Conservation (phyloP, 345 rosid species). For the Punica granatum region DNA sequence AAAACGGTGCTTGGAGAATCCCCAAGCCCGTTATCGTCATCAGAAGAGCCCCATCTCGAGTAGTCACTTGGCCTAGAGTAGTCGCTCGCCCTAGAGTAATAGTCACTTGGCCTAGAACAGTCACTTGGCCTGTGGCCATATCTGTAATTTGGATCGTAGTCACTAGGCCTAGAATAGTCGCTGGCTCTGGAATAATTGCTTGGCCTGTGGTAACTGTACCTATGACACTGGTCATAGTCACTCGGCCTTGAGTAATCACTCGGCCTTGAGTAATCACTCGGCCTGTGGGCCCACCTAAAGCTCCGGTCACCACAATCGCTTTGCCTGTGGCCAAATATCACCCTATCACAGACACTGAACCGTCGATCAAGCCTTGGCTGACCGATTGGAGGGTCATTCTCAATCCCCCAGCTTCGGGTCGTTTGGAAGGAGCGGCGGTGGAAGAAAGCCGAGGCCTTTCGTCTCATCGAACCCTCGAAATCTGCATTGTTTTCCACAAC, state of each 20-base stretch:
- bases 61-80: conserved; percentile 88
- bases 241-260: conserved; percentile 57
- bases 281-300: conserved; percentile 12
- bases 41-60: conserved; percentile 90
- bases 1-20: conserved; percentile 85
- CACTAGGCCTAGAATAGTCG: conserved; percentile 36
- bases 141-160: conserved; percentile 15
- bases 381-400: conserved; percentile 56
- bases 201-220: conserved; percentile 51
- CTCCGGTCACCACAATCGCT: conserved; percentile 31
- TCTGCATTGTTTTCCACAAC: conserved; percentile 88
- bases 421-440: conserved; percentile 93
- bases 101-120: conserved; percentile 52
- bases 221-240: conserved; percentile 56
- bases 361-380: conserved; percentile 76
- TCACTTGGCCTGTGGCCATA: conserved; percentile 17
- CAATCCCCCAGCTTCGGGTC: conserved; percentile 74
- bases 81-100: conserved; percentile 71
- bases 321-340: conserved; percentile 54
- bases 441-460: conserved; percentile 70
- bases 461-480: conserved; percentile 87
- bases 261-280: conserved; percentile 49
- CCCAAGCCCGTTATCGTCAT: conserved; percentile 83
- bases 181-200: conserved; percentile 43
- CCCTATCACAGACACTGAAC: conserved; percentile 91